Evolutionary conservation across 345 rosid genomes (phyloP), one percentile per base, ranked within the genome.

Genomic region (Cardamine occulta): DNA sequence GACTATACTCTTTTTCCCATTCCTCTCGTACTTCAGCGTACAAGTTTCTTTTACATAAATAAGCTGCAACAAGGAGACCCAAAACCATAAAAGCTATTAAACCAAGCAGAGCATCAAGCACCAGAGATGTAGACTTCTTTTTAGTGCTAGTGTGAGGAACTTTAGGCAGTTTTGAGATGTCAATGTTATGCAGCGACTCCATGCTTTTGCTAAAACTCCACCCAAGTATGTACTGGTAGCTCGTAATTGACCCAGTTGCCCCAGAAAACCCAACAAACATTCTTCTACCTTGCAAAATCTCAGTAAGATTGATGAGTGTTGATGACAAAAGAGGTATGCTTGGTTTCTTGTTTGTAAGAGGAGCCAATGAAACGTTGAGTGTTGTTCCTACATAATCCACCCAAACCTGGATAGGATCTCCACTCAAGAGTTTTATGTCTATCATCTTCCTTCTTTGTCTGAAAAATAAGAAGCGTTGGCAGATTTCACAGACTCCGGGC

Each of bases 141-240:
- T 61, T 55, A 17, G 6, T 21, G 5, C 10, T 32, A 0, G 18
- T 10, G 1, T 7, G 74, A 8, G 89, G 90, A 82, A 86, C 75
- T 18, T 52, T 59, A 0, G 96, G 93, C 32, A 91, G 90, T 45
- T 75, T 75, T 59, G 89, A 84, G 17, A 83, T 53, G 47, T 76
- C 68, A 15, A 91, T 81, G 8, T 53, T 53, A 26, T 29, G 69
- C 31, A 77, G 55, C 9, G 80, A 81, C 60, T 45, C 70, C 31
- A 88, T 84, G 52, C 51, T 85, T 73, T 56, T 77, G 64, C 69
- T 84, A 64, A 83, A 91, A 77, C 92, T 91, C 92, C 97, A 90
- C 13, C 91, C 90, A 9, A 86, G 84, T 47, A 89, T 39, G 49
- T 83, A 86, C 10, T 89, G 93, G 47, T 77, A 58, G 24, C 82